Conservation (phyloP, 176 grass and related monocot genomes). For the Hordeum marinum region DNA sequence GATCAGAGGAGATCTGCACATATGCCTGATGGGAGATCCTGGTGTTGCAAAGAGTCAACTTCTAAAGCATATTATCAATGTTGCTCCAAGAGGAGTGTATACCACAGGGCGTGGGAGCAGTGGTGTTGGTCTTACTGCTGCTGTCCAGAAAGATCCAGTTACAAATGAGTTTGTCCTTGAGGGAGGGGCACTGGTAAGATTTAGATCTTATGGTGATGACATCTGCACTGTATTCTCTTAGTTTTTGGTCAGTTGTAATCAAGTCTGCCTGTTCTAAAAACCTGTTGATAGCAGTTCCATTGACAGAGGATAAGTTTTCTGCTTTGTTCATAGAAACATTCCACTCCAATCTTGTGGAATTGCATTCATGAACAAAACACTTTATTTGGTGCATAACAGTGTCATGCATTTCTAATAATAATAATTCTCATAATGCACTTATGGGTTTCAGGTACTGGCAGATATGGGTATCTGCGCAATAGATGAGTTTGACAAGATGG, state of each 20-base stretch:
- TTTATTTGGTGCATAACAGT: conserved; percentile 3
- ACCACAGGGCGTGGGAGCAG: conserved; percentile 97
- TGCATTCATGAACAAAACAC: background rate
- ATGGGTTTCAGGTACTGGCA: conserved; percentile 74
- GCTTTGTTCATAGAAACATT: background rate
- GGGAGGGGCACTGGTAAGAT: conserved; percentile 95
- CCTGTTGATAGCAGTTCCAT: background rate
- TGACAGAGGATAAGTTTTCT: background rate
- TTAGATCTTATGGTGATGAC: background rate
- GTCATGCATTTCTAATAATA: background rate
- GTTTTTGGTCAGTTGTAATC: background rate
- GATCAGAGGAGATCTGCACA: conserved; percentile 98
- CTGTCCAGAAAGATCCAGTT: conserved; percentile 88
- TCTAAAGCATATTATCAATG: conserved; percentile 98
- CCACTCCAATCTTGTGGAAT: background rate
- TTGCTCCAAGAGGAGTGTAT: conserved; percentile 97
- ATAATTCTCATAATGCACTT: background rate
- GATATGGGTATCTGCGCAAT: conserved; percentile 99
- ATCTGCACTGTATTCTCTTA: conserved; percentile 16
- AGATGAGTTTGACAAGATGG: conserved; percentile 99
- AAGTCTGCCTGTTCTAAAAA: background rate
- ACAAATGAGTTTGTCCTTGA: conserved; percentile 99
- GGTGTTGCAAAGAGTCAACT: conserved; percentile 99
- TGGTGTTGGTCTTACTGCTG: conserved; percentile 96
- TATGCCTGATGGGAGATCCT: conserved; percentile 99